Base-by-base conservation (phyloP, 2,329 filamentous ascomycete species). In the Ophiostoma perfectum region DNA sequence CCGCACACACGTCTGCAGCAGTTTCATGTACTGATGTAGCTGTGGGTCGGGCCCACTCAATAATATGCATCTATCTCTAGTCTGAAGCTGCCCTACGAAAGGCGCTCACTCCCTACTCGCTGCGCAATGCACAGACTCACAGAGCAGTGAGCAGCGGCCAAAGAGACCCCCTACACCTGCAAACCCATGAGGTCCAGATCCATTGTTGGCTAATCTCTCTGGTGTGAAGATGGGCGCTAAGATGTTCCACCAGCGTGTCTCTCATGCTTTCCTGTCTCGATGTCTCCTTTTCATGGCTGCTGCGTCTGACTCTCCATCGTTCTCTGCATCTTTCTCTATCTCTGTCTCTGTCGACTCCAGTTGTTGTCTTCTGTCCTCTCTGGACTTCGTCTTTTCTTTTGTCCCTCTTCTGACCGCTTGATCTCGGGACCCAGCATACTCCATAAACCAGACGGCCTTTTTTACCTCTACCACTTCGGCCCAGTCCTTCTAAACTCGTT, bases 201-300 rank as follows among this genome's bases (percentile, higher is more conserved):
- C 60, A 63, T 41, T 63, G 60, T n/a, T 63, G 58, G 58, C 58
- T 62, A 62, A 62, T 62, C 38, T 62, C 38, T 62, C 41, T 62
- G 58, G 58, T 41, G 27, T 62, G 58, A 63, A 18, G 55, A 60
- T 58, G 55, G 60, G 60, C 60, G 60, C 60, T 63, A 63, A 63
- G 5, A 18, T 63, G 55, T 42, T 42, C 38, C 58, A 41, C 60
- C 27, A 27, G 27, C 27, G 27, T 27, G 27, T 27, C 27, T 27
- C 27, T 39, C 27, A 4, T 47, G 49, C n/a, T 60, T 27, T 16
- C 60, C 38, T 63, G 60, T 63, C 58, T 62, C 38, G 38, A 38
- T 27, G 27, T 27, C 60, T 63, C 60, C 60, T 44, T 41, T 63
- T 42, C 36, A 16, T 18, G 39, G 27, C 27, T 27, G 27, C 27